phyloP scores from a whole-genome alignment of 2,329 filamentous ascomycete species.

The Aspergillus ruber region DNA sequence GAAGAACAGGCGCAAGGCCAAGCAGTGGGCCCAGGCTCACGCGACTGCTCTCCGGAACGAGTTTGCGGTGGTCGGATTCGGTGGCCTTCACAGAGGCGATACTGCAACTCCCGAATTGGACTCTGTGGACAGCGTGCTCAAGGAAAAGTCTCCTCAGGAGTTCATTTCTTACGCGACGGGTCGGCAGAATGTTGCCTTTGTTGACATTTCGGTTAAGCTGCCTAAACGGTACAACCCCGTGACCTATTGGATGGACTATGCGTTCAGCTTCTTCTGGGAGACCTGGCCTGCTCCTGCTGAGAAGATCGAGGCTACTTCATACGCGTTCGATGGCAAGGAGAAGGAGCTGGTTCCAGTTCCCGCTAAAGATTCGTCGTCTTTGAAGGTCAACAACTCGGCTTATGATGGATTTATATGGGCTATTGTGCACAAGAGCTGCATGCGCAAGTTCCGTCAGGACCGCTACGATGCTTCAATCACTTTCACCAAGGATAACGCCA shows the following conservation, averaged over 20 bases:
- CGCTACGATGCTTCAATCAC: constrained; percentile 93
- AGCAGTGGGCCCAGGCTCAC: constrained; percentile 72
- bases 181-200: constrained; percentile 83
- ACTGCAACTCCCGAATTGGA: constrained; percentile 32
- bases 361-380: constrained; percentile 55
- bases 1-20: constrained; percentile 73
- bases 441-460: constrained; percentile 84
- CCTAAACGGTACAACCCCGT: constrained; percentile 83
- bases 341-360: constrained; percentile 63
- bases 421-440: constrained; percentile 87
- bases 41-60: constrained; percentile 66
- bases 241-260: constrained; percentile 58
- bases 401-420: constrained; percentile 95
- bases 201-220: constrained; percentile 76
- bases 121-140: constrained; percentile 59
- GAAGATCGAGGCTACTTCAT: constrained; percentile 67
- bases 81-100: constrained; percentile 42
- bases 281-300: constrained; percentile 64
- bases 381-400: constrained; percentile 48
- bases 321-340: constrained; percentile 91
- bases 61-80: constrained; percentile 82
- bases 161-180: constrained; percentile 84
- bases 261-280: constrained; percentile 73
- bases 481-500: constrained; percentile 83
- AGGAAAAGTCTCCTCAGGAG: constrained; percentile 82